A percentile compares a stretch with the other conserved stretches of the same genome.
Evolutionary conservation across 1,139 yeast species (phyloP).

Genomic region (Geotrichum fermentans): DNA sequence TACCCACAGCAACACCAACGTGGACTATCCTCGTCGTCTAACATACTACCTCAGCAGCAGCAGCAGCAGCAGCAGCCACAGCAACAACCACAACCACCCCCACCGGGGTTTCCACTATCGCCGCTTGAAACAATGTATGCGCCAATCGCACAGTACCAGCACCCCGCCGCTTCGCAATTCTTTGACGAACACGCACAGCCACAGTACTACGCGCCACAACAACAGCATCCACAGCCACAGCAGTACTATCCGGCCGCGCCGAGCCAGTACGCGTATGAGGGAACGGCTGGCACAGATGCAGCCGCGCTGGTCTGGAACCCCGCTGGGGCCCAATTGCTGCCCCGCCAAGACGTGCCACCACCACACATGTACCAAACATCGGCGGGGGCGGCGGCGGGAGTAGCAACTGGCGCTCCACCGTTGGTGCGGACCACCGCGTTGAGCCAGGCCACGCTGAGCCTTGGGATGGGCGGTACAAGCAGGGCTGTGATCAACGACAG

Average conservation of each 20-base stretch:
- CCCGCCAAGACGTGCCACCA: not conserved
- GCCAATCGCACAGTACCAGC: not conserved
- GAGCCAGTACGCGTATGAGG: not conserved
- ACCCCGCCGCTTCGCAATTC: not conserved
- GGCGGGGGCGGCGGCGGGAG: not conserved
- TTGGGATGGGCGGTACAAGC: constrained; percentile 19
- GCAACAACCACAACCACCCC: not conserved
- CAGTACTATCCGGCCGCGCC: not conserved
- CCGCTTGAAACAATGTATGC: not conserved
- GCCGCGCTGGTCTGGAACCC: too few species aligned
- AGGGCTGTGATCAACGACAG: constrained; percentile 17
- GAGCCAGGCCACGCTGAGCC: constrained; percentile 26
- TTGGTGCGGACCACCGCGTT: constrained; percentile 33
- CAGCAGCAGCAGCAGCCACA: constrained; percentile 2
- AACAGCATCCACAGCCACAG: not conserved
- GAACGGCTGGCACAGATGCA: too few species aligned
- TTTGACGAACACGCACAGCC: not conserved
- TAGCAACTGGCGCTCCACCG: constrained; percentile 24
- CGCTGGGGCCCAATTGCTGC: too few species aligned
- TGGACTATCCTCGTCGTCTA: too few species aligned
- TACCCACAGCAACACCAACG: too few species aligned
- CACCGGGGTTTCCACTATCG: not conserved
- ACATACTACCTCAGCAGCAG: not conserved
- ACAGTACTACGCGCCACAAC: not conserved
- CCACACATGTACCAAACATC: not conserved